phyloP scores from a whole-genome alignment of 768 basidiomycete genomes.

The Candolleomyces eurysporus region DNA sequence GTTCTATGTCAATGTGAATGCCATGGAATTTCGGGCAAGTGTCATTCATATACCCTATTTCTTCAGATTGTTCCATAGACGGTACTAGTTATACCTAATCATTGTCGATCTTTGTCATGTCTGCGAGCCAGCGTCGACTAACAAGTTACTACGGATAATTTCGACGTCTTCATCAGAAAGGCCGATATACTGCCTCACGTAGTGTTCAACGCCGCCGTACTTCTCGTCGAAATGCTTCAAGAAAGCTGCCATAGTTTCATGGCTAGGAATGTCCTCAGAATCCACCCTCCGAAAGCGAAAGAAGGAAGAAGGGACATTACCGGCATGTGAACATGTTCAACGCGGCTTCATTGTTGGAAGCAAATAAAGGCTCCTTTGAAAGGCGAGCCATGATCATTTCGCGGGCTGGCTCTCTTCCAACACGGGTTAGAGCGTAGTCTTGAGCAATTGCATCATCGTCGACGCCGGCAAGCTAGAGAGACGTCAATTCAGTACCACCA shows the following conservation, averaged over 20 bases:
- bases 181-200: constrained; percentile 52
- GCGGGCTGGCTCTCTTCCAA: constrained; percentile 79
- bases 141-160: constrained; percentile 57
- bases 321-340: constrained; percentile 83
- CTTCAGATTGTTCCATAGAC: no score
- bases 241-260: constrained; percentile 76
- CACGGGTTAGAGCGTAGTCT: constrained; percentile 75
- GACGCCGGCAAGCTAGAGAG: constrained; percentile 66
- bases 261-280: constrained; percentile 33
- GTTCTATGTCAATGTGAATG: background rate
- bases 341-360: constrained; percentile 69
- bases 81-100: background rate
- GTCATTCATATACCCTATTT: background rate
- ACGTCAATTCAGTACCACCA: background rate
- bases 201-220: constrained; percentile 69
- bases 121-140: constrained; percentile 22
- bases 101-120: background rate
- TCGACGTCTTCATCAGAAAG: constrained; percentile 64
- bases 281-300: no score
- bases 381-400: constrained; percentile 68
- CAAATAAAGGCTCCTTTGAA: constrained; percentile 69
- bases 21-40: background rate
- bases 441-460: constrained; percentile 59
- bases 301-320: constrained; percentile 33
- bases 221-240: constrained; percentile 56